Base-by-base conservation (phyloP, 177 flowering plant species). In the Tripterygium wilfordii region DNA sequence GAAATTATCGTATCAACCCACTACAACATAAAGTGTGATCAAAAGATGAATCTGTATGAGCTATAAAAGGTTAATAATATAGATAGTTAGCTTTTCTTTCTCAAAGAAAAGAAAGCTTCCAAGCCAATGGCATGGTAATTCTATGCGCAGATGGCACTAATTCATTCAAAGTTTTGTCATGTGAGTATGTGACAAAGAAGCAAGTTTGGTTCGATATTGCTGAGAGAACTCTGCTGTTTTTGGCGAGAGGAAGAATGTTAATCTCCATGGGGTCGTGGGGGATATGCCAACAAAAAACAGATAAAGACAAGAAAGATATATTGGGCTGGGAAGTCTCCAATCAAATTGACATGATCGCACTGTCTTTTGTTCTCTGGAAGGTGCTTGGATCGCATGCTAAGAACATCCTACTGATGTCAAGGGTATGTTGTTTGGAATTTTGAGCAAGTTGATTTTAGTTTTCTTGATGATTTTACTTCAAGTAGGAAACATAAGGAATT, bases 231-330 rank as follows among this genome's bases (percentile, higher is more conserved):
- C 95, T 52, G 89, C 96, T 9, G 57, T 76, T 57, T 82, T 88
- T 45, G 91, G 96, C 33, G 96, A 88, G 67, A 78, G 94, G 60
- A 88, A 88, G 60, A 88, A 88, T 64, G 95, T 85, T 24, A 88
- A 88, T 75, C 91, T 88, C 20, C 95, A 95, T 0, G 96, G 95
- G 22, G 95, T 85, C 27, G 49, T 88, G 19, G 96, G 85, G 35
- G 96, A 88, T 56, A 88, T 88, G 31, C 96, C 96, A 14, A 88
- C 96, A n/a, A 13, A 53, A 85, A 46, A 88, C 95, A 2, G 95
- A 85, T 54, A 88, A 88, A 56, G 96, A 88, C 76, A 81, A 76
- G 71, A 90, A 83, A 47, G 85, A 79, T 63, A 79, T 79, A 26
- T 8, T 79, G 40, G 25, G 54, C 2, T 79, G 85, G 85, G 85